These are phyloP conservation scores for Trichoderma koningiopsis DNA, from an alignment of 2,329 filamentous ascomycete species.

Conservation along the genomic window DNA sequence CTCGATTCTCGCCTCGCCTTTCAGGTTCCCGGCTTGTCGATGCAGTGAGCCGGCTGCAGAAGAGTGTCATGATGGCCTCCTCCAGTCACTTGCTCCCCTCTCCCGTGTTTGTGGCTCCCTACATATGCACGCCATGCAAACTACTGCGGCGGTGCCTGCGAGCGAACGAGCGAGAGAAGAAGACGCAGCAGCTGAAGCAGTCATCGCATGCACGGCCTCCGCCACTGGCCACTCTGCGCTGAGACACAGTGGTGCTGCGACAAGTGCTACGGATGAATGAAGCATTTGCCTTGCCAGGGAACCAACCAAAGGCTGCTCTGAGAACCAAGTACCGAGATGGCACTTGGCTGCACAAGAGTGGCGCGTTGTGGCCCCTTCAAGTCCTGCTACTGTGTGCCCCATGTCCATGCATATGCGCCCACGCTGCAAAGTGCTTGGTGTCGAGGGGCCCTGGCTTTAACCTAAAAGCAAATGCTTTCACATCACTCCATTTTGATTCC, in stretches of 20 bases:
- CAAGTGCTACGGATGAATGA: neutral
- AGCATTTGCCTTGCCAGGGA: neutral
- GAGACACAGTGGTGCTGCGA: neutral
- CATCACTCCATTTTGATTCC: slow-evolving; percentile 8
- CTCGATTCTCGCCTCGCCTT: slow-evolving; percentile 16
- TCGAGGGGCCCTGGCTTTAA: slow-evolving; percentile 5
- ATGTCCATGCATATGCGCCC: slow-evolving; percentile 6
- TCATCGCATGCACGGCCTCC: slow-evolving; percentile 2
- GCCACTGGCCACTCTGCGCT: neutral
- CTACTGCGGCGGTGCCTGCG: slow-evolving; percentile 9
- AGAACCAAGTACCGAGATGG: slow-evolving; percentile 28
- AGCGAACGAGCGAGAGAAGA: neutral
- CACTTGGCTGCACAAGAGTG: slow-evolving; percentile 27
- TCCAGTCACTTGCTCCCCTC: neutral
- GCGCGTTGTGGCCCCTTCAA: slow-evolving; percentile 14
- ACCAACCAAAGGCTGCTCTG: slow-evolving; percentile 19
- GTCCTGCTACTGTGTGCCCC: neutral
- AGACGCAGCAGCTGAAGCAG: slow-evolving; percentile 8
- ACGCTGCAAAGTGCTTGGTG: neutral
- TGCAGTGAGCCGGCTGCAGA: slow-evolving; percentile 10
- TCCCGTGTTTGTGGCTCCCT: neutral
- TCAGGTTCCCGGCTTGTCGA: slow-evolving; percentile 1
- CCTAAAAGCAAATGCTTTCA: slow-evolving; percentile 9
- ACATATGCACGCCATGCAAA: slow-evolving; percentile 11
- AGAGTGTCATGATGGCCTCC: slow-evolving; percentile 13